Conservation (phyloP, 2,329 filamentous ascomycete genomes). For the Xylariaceae sp. region DNA sequence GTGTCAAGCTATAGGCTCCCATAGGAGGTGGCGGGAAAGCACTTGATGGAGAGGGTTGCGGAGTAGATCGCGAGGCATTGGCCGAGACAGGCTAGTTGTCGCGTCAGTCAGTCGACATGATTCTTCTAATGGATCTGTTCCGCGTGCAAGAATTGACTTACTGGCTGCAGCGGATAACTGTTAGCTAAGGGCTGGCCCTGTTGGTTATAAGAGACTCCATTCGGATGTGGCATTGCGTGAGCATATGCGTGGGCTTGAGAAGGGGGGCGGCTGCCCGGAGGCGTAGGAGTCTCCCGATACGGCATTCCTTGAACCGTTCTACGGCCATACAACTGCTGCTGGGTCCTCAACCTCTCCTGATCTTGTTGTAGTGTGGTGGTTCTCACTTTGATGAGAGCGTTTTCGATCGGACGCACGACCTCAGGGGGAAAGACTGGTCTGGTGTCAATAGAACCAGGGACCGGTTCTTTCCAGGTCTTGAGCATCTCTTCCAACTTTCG, state of each 20-base stretch:
- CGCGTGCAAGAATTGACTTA: slow-evolving; percentile 12
- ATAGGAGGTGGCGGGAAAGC: slow-evolving; percentile 40
- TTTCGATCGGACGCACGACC: slow-evolving; percentile 85
- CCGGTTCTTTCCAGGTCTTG: slow-evolving; percentile 95
- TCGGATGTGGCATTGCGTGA: slow-evolving; percentile 36
- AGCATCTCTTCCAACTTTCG: slow-evolving; percentile 96
- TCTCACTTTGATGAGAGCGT: slow-evolving; percentile 78
- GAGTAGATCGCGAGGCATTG: slow-evolving; percentile 36
- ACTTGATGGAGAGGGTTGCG: slow-evolving; percentile 36
- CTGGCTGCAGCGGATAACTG: slow-evolving; percentile 33
- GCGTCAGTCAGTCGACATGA: slow-evolving; percentile 20
- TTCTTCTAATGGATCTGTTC: background rate
- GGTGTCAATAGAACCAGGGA: slow-evolving; percentile 88
- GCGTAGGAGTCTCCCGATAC: slow-evolving; percentile 70
- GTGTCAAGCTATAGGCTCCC: slow-evolving; percentile 37
- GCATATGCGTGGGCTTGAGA: slow-evolving; percentile 32
- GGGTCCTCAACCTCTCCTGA: slow-evolving; percentile 50
- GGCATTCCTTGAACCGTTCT: slow-evolving; percentile 48
- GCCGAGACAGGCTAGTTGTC: slow-evolving; percentile 12
- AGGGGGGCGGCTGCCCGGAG: slow-evolving; percentile 48
- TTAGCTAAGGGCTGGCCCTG: slow-evolving; percentile 22
- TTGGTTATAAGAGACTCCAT: slow-evolving; percentile 29
- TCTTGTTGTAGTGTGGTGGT: slow-evolving; percentile 56
- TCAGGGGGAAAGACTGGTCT: slow-evolving; percentile 86
- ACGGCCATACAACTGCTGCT: slow-evolving; percentile 50